Conservation (phyloP, 805 yeast species). For the Dipodascus geniculatus region DNA sequence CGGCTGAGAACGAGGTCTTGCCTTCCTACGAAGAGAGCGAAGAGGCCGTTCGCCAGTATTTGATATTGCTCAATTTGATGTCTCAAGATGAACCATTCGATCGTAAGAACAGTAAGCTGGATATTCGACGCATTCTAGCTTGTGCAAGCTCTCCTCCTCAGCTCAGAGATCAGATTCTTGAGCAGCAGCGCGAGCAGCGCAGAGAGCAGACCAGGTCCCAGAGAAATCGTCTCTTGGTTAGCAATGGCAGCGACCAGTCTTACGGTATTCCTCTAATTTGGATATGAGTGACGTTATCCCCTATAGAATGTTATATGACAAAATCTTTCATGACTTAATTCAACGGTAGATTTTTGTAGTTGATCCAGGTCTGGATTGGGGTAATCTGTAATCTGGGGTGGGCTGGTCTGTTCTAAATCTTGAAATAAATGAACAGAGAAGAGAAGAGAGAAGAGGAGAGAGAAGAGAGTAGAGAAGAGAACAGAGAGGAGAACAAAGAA, state of each 20-base stretch:
- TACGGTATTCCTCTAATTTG: background rate
- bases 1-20: constrained; percentile 13
- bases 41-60: constrained; percentile 12
- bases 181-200: background rate
- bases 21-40: constrained; percentile 16
- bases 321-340: too few species aligned
- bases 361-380: too few species aligned
- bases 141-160: background rate
- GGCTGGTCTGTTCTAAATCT: too few species aligned
- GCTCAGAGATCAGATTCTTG: background rate
- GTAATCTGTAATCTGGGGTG: too few species aligned
- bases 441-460: too few species aligned
- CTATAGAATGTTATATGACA: background rate
- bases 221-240: too few species aligned
- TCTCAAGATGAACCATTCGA: background rate
- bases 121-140: background rate
- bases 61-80: constrained; percentile 3
- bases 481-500: too few species aligned
- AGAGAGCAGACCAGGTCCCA: background rate
- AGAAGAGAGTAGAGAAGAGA: too few species aligned
- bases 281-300: too few species aligned
- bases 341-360: too few species aligned
- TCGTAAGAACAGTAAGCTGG: background rate
- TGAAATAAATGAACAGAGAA: too few species aligned
- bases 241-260: background rate